These are phyloP conservation scores for Sesbania bispinosa DNA, from an alignment of 306 rosid genomes.

Conservation along the genomic window DNA sequence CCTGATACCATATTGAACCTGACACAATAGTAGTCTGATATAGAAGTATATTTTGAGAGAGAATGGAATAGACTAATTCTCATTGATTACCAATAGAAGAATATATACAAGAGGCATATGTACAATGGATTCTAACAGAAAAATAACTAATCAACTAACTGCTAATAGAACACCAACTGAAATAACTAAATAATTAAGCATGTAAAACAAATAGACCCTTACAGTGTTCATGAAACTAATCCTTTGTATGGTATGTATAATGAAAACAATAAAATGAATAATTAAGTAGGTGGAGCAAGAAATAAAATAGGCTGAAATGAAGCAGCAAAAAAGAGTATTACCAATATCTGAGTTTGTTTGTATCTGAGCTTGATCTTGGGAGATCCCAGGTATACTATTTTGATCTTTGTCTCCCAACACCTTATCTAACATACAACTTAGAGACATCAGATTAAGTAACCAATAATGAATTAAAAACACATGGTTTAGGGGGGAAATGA, in stretches of 20 bases:
- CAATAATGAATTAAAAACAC: background rate
- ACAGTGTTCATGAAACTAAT: background rate
- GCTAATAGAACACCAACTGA: too few relatives aligned
- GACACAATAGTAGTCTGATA: too few relatives aligned
- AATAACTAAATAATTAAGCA: too few relatives aligned
- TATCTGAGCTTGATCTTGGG: background rate
- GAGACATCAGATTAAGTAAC: background rate
- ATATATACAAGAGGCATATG: too few relatives aligned
- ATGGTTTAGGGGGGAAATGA: background rate
- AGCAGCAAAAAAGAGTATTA: conserved; percentile 7
- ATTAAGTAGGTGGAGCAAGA: background rate
- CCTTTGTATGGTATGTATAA: background rate
- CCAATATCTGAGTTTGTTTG: background rate
- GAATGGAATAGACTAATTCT: too few relatives aligned
- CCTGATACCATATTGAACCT: too few relatives aligned
- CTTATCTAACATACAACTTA: conserved; percentile 20
- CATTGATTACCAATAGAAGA: too few relatives aligned
- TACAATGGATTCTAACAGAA: too few relatives aligned
- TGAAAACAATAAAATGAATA: background rate
- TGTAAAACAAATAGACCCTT: background rate
- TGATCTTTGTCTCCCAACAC: conserved; percentile 12
- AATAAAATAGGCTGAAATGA: background rate
- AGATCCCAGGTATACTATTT: background rate
- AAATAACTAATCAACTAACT: too few relatives aligned
- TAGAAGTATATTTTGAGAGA: too few relatives aligned